Conservation (phyloP, 192 early-diverging fungal genomes). For the Coemansia sp. region DNA sequence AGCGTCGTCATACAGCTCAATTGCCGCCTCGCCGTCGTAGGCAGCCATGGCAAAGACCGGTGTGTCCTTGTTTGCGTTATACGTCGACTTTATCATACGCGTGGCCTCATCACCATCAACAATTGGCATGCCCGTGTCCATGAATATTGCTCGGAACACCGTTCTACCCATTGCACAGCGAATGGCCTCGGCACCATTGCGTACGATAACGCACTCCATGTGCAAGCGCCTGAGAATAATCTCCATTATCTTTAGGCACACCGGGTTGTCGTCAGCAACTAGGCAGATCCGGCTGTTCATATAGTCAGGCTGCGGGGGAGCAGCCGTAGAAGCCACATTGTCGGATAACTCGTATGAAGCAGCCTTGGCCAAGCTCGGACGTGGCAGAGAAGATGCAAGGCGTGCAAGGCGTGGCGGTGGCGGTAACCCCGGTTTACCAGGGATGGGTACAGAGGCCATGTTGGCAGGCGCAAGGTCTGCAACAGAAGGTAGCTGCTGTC, state of each 20-base stretch:
- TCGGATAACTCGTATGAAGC: background rate
- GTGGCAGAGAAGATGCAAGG: background rate
- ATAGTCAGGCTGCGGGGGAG: background rate
- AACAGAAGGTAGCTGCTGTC: background rate
- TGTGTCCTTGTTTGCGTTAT: slow-evolving; percentile 82
- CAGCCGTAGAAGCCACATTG: background rate
- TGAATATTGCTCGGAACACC: slow-evolving; percentile 92
- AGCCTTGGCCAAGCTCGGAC: background rate
- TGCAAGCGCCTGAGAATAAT: slow-evolving; percentile 77
- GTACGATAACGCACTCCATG: slow-evolving; percentile 81
- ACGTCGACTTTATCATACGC: slow-evolving; percentile 93
- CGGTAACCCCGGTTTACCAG: background rate
- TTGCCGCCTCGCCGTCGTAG: slow-evolving; percentile 63
- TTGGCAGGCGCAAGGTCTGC: background rate
- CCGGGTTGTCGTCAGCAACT: slow-evolving; percentile 92
- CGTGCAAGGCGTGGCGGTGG: background rate
- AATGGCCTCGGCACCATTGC: slow-evolving; percentile 91
- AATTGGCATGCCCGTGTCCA: slow-evolving; percentile 93
- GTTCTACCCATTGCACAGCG: slow-evolving; percentile 87
- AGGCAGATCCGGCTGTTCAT: slow-evolving; percentile 59
- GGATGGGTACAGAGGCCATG: background rate
- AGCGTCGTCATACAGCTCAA: slow-evolving; percentile 31
- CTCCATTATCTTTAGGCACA: slow-evolving; percentile 87
- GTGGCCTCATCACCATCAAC: slow-evolving; percentile 92
- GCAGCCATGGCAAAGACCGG: slow-evolving; percentile 84